A percentile compares a stretch with the other conserved stretches of the same genome.
phyloP scores from a whole-genome alignment of 768 basidiomycete genomes.

The Lactarius sp. region DNA sequence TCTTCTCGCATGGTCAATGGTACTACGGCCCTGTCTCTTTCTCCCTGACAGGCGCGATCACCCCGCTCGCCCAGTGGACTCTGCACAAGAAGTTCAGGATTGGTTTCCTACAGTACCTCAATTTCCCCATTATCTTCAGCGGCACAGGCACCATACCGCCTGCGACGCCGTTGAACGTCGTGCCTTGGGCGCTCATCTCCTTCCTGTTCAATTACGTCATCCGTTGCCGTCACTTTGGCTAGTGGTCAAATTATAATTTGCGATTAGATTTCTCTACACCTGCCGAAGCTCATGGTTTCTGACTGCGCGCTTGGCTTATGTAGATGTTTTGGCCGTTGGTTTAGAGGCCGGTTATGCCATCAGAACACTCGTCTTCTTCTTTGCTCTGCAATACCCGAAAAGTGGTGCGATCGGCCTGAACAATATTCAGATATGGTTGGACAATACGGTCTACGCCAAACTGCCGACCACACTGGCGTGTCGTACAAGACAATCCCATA shows the following conservation, averaged over 20 bases:
- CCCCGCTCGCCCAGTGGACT: constrained; percentile 52
- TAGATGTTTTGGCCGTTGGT: constrained; percentile 64
- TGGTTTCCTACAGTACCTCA: constrained; percentile 51
- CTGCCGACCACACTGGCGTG: constrained; percentile 29
- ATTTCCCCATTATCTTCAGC: constrained; percentile 44
- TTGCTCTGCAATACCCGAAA: constrained; percentile 55
- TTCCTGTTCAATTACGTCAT: constrained; percentile 38
- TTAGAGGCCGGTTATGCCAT: constrained; percentile 64
- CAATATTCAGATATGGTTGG: constrained; percentile 63
- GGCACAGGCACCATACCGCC: constrained; percentile 42
- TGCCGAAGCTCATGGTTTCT: background rate
- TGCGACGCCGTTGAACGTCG: constrained; percentile 40
- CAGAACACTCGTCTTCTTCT: constrained; percentile 53
- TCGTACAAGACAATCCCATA: constrained; percentile 15
- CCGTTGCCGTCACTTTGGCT: constrained; percentile 35
- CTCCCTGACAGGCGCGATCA: constrained; percentile 70
- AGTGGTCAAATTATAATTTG: constrained; percentile 39
- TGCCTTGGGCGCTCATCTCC: constrained; percentile 35
- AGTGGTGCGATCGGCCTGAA: constrained; percentile 54
- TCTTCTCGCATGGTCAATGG: background rate
- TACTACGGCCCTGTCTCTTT: constrained; percentile 49
- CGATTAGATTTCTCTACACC: constrained; percentile 6
- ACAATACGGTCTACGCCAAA: constrained; percentile 43
- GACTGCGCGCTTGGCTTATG: constrained; percentile 28
- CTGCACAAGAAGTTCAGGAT: constrained; percentile 29